Conservation (phyloP, 2,329 filamentous ascomycete species). For the Fusarium tjaetaba region DNA sequence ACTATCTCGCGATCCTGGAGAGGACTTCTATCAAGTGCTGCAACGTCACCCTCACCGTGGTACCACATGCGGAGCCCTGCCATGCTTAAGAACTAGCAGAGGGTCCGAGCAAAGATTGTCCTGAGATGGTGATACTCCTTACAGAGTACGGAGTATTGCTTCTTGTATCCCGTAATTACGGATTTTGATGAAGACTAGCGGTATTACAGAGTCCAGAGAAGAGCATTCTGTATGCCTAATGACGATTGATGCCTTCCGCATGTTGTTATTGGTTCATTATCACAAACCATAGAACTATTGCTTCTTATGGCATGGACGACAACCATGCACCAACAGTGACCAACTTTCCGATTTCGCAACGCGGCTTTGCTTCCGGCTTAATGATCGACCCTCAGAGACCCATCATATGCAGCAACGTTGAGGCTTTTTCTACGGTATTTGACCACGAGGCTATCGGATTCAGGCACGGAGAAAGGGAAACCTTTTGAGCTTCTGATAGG, state of each 20-base stretch:
- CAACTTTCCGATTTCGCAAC: constrained; percentile 21
- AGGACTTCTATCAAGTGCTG: constrained; percentile 26
- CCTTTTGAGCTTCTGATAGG: neutral
- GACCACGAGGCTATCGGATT: neutral
- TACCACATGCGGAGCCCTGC: constrained; percentile 24
- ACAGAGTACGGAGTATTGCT: neutral
- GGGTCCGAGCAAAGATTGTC: constrained; percentile 33
- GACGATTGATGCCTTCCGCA: neutral
- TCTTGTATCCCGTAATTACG: constrained; percentile 13
- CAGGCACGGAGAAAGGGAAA: neutral
- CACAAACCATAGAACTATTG: neutral
- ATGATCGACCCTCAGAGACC: constrained; percentile 8
- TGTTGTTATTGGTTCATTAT: constrained; percentile 6
- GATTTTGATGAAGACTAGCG: neutral
- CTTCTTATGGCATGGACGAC: constrained; percentile 1
- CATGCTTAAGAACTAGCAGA: constrained; percentile 12
- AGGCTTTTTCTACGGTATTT: constrained; percentile 9
- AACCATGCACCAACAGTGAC: constrained; percentile 5
- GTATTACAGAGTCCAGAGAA: neutral
- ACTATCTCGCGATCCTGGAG: constrained; percentile 34
- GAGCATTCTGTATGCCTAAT: neutral
- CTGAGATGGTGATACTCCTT: neutral
- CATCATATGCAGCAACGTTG: constrained; percentile 33
- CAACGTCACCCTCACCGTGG: constrained; percentile 25
- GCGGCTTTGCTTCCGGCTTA: constrained; percentile 6